These are phyloP conservation scores for Selaginella tamariscina DNA, from an alignment of 75 land plant genomes.

Conservation along the genomic window DNA sequence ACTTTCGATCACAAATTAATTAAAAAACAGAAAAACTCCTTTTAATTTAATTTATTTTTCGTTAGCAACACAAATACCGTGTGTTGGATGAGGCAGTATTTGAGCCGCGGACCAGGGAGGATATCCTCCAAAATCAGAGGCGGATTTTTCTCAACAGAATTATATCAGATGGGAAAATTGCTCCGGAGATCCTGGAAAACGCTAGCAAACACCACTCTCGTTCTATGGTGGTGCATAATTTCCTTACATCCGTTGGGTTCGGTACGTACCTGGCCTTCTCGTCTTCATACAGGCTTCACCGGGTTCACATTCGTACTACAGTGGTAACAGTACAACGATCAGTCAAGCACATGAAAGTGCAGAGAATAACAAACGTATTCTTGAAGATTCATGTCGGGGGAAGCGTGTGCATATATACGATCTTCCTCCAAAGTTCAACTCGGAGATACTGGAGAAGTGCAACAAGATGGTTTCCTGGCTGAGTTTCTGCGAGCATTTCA, in stretches of 20 bases:
- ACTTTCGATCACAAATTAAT: no score
- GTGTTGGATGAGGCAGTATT: no score
- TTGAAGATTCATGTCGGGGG: slow-evolving; percentile 6
- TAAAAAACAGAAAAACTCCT: no score
- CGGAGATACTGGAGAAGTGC: slow-evolving; percentile 21
- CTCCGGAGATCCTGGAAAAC: no score
- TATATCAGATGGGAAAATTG: no score
- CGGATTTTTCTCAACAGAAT: no score
- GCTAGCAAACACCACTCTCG: no score
- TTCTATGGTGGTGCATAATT: not conserved
- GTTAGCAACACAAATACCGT: no score
- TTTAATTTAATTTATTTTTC: no score
- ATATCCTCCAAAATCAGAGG: no score
- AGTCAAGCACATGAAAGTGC: not conserved
- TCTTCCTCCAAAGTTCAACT: slow-evolving; percentile 24
- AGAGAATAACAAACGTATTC: not conserved
- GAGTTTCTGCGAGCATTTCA: slow-evolving; percentile 16
- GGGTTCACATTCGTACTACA: not conserved
- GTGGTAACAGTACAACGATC: not conserved
- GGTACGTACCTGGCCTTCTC: not conserved
- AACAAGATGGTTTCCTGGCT: slow-evolving; percentile 18
- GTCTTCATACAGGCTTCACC: not conserved
- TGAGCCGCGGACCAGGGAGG: no score
- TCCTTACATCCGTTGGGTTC: not conserved
- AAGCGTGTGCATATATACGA: slow-evolving; percentile 14